These are phyloP conservation scores for Salix suchowensis DNA, from an alignment of 345 rosid species.

Conservation along the genomic window DNA sequence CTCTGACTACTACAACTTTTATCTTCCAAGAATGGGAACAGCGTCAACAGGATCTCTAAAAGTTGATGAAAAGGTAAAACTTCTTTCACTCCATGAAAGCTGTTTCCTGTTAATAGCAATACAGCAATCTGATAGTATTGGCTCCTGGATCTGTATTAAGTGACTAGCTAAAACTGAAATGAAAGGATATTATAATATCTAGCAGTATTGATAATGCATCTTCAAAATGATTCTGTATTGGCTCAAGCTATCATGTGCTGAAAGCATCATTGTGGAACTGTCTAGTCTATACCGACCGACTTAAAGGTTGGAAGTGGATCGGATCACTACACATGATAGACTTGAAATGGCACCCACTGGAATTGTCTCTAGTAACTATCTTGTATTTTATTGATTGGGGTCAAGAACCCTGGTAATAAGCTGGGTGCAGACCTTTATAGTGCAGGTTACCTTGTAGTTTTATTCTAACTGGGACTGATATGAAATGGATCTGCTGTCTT, in stretches of 20 bases:
- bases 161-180: not conserved
- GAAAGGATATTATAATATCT: not conserved
- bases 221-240: not conserved
- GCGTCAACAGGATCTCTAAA: slow-evolving; percentile 42
- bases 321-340: not conserved
- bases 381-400: not conserved
- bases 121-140: not conserved
- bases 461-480: not conserved
- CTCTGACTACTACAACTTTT: slow-evolving; percentile 52
- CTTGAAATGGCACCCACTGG: not conserved
- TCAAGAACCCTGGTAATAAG: not conserved
- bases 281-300: not conserved
- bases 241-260: not conserved
- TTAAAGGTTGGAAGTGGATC: not conserved
- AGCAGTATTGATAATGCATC: not conserved
- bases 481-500: slow-evolving; percentile 13
- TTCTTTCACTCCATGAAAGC: not conserved
- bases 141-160: not conserved
- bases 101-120: not conserved
- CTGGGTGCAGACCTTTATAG: no score
- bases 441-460: no score
- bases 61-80: slow-evolving; percentile 37
- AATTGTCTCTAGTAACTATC: not conserved
- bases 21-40: slow-evolving; percentile 58
- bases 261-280: no score